Evolutionary conservation across 208 protist species (phyloP), one percentile per base, ranked within the genome.

Genomic region (Trypanosoma lewisi): DNA sequence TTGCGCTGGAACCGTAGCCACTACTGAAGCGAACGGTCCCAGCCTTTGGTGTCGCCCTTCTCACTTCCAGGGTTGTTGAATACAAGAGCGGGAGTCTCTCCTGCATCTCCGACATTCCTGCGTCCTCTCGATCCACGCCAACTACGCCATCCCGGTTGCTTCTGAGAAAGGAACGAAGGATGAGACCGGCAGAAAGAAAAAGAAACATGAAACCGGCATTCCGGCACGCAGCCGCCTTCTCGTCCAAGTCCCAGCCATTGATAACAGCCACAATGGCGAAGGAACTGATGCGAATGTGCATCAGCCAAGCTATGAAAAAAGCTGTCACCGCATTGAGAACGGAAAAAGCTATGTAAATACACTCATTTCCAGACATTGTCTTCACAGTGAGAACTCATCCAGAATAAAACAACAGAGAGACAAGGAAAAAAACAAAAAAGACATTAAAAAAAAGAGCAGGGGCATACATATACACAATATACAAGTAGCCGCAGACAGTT

Each of bases 291-390:
- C 79, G 76, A 9, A 84, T 62, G 28, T 82, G 61, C 60, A 94
- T 90, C 54, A 84, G 70, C 70, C 87, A 90, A 34, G 74, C 80
- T 58, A 94, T 80, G 21, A 94, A 63, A n/a, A 91, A 82, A 0
- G 74, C 85, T 36, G 77, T 86, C 7, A 77, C 73, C 21, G 73
- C 77, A 61, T 87, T 94, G 6, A 87, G 60, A 66, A 75, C 87
- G 52, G 82, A 87, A 69, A 94, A 94, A 47, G 84, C 75, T 61
- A 91, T 86, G 49, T 82, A 91, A 0, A 67, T 80, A 58, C 56
- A 58, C 36, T 69, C 55, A 4, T 65, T 64, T 9, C 51, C 44
- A 11, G 63, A 68, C 69, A 75, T 75, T 17, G 21, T 7, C 41
- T 3, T n/a, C 3, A 51, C 12, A 19, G 47, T 30, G 23, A 19